A percentile compares a stretch with the other conserved stretches of the same genome.
Conservation (phyloP, 2,329 filamentous ascomycete genomes). For the Cercospora sp. region DNA sequence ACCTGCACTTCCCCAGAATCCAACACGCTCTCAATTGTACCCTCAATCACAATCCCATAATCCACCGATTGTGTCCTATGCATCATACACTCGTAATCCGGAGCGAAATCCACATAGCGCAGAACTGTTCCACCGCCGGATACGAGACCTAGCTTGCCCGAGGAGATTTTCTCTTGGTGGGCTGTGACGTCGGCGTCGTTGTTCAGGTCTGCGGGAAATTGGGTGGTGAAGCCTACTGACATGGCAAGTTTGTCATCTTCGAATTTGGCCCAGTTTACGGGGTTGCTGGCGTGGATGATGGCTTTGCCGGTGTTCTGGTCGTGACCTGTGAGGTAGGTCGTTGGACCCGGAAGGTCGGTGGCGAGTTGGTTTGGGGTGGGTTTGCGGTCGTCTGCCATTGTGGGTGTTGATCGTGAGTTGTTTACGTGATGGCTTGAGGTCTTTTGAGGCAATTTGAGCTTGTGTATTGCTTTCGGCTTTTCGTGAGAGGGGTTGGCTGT, state of each 20-base stretch:
- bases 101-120: constrained; percentile 43
- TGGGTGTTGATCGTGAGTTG: not conserved
- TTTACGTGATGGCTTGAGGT: not conserved
- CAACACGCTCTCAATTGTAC: constrained; percentile 38
- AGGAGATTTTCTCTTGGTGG: constrained; percentile 48
- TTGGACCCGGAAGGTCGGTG: constrained; percentile 36
- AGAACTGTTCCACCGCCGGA: constrained; percentile 53
- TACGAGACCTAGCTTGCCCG: constrained; percentile 52
- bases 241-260: constrained; percentile 52
- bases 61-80: constrained; percentile 42
- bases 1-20: constrained; percentile 39
- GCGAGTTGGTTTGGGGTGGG: constrained; percentile 37
- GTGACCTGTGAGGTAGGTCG: constrained; percentile 41
- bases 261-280: constrained; percentile 39
- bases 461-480: not conserved
- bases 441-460: not conserved
- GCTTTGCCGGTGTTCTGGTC: constrained; percentile 37
- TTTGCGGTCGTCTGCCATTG: constrained; percentile 27
- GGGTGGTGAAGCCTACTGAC: constrained; percentile 54
- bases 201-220: constrained; percentile 52
- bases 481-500: not conserved
- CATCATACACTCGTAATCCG: constrained; percentile 40
- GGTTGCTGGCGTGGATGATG: constrained; percentile 37
- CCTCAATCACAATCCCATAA: constrained; percentile 43
- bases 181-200: constrained; percentile 50